Base-by-base conservation (phyloP, 495 filamentous ascomycete species). In the Melanomma pulvis-pyrius region DNA sequence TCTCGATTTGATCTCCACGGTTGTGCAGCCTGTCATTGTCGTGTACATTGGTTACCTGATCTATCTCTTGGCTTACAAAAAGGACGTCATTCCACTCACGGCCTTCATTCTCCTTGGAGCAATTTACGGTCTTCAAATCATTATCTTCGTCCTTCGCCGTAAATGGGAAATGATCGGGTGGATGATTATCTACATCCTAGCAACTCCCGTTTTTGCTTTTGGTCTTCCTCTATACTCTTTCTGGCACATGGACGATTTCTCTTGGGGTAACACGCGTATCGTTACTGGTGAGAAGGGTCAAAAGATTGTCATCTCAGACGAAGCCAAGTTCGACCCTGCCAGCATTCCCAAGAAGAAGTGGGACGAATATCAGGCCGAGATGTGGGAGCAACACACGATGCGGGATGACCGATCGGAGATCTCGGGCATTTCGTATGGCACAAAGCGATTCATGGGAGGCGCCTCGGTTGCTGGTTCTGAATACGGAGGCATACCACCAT, bases 171-270 rank as follows among this genome's bases (percentile, higher is more conserved):
- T 97, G 91, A 88, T 99, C 66, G 94, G 93, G 17, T 99, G 94
- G 94, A 96, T 99, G 92, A 78, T 99, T 65, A 86, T 99, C 56
- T 99, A 99, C 78, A 82, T 99, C 50, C 70, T 94, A 25, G 96
- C 94, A 56, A 88, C 96, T 59, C 94, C 94, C 13, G 86, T 99
- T 67, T 98, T 96, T 84, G 86, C 91, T 29, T 90, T 96, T 66
- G 92, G 86, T 55, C 82, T 99, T 8, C 94, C 94, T 0, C 83
- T 99, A 6, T 99, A 98, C 78, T 83, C 93, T 48, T 99, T 99
- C 86, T 99, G 94, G 94, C 84, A 98, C 78, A 97, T 97, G 94
- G 94, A 99, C 76, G 94, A 99, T 81, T 99, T 99, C 85, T 89
- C 87, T 69, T 97, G 92, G 92, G 92, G 92, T 77, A 97, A 96